A percentile compares a stretch with the other conserved stretches of the same genome.
phyloP scores from a whole-genome alignment of 768 basidiomycete genomes.

The Holtermannia corniformis region DNA sequence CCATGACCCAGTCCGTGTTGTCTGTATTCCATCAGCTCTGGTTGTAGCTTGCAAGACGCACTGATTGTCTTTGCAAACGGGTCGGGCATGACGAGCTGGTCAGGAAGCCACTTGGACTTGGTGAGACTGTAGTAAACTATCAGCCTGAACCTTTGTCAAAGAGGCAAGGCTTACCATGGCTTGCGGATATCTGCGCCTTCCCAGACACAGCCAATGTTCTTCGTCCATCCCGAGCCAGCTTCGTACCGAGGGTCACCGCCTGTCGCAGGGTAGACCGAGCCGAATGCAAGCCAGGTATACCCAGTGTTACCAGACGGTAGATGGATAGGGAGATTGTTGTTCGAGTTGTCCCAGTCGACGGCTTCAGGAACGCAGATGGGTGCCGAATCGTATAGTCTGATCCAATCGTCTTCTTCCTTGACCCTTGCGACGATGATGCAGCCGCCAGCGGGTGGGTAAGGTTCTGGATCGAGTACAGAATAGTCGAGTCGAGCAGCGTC shows the following conservation, averaged over 20 bases:
- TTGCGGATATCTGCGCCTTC: background rate
- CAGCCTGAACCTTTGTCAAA: too few species aligned
- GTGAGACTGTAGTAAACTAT: too few species aligned
- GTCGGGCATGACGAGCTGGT: too few species aligned
- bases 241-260: too few species aligned
- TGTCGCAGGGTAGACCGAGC: background rate
- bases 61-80: too few species aligned
- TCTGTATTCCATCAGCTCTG: too few species aligned
- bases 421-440: background rate
- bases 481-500: too few species aligned
- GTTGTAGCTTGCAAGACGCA: too few species aligned
- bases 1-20: too few species aligned
- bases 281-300: background rate
- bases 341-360: background rate
- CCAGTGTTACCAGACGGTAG: too few species aligned
- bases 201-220: background rate
- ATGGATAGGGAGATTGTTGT: too few species aligned
- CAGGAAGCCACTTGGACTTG: too few species aligned
- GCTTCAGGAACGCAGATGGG: background rate
- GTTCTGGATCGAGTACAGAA: background rate
- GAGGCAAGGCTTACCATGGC: background rate
- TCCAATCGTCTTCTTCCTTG: background rate
- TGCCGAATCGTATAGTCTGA: background rate
- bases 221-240: background rate
- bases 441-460: background rate